phyloP scores from a whole-genome alignment of 31 red algal genomes.

The Endocladia muricata region DNA sequence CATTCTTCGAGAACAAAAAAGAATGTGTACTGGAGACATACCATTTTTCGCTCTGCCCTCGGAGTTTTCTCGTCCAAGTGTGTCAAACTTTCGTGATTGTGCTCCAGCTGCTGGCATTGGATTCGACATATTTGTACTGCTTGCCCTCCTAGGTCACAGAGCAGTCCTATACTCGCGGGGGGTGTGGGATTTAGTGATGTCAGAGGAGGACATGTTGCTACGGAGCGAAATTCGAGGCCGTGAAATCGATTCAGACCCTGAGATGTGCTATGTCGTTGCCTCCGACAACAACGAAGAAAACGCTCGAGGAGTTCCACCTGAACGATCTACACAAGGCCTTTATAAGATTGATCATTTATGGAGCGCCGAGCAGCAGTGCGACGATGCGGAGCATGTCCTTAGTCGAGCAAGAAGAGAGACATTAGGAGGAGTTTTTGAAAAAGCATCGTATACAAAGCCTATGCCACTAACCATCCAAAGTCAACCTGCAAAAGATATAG shows the following conservation, averaged over 20 bases:
- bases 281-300: neutral
- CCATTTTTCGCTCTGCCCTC: constrained; percentile 30
- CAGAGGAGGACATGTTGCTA: constrained; percentile 46
- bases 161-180: constrained; percentile 56
- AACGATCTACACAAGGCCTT: neutral
- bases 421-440: neutral
- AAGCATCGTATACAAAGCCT: neutral
- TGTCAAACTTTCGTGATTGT: constrained; percentile 27
- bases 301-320: too few relatives aligned
- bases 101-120: constrained; percentile 52
- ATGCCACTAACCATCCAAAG: neutral
- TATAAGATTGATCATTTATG: neutral
- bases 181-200: constrained; percentile 50
- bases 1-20: too few relatives aligned
- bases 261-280: neutral
- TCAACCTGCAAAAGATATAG: neutral
- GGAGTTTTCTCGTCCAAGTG: neutral
- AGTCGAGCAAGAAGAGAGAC: constrained; percentile 30
- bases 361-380: constrained; percentile 31
- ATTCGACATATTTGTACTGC: constrained; percentile 62
- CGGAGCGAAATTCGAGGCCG: constrained; percentile 23
- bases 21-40: constrained; percentile 11
- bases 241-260: constrained; percentile 9
- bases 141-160: constrained; percentile 45
- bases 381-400: constrained; percentile 26